Percentiles rank a stretch among this genome's conserved stretches.
phyloP scores from a whole-genome alignment of 139 green algal genomes.

The Nannochloris sp. region DNA sequence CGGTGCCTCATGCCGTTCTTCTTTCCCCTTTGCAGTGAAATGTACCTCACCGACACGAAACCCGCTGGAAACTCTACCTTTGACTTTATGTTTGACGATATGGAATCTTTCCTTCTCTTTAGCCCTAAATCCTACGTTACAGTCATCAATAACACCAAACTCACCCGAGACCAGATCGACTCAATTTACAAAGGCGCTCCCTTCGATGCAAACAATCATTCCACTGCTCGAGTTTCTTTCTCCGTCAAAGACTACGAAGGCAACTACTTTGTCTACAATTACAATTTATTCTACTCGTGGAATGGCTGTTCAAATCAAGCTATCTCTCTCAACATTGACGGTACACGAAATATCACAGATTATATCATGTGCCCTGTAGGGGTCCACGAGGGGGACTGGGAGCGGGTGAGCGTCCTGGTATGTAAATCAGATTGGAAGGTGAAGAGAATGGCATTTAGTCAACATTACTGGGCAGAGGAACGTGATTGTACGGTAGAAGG shows the following conservation, averaged over 20 bases:
- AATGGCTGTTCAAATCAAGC: constrained; percentile 21
- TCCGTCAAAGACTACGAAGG: background rate
- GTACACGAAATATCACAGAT: background rate
- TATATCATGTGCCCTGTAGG: constrained; percentile 20
- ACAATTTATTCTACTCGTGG: constrained; percentile 19
- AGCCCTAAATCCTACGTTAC: background rate
- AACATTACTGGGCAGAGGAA: constrained; percentile 27
- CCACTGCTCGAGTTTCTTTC: background rate
- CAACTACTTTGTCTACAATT: constrained; percentile 11
- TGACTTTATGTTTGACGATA: background rate
- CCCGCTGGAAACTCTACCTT: background rate
- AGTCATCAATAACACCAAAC: constrained; percentile 3
- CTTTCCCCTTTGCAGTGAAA: background rate
- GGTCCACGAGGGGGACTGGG: constrained; percentile 25
- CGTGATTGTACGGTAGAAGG: constrained; percentile 17
- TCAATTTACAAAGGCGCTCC: constrained; percentile 1
- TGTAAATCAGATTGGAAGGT: constrained; percentile 10
- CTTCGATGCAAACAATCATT: background rate
- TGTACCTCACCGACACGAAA: background rate
- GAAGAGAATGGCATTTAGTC: constrained; percentile 11
- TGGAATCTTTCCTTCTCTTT: background rate
- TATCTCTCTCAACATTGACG: constrained; percentile 6
- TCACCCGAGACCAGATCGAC: background rate
- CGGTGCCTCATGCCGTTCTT: too few species aligned
- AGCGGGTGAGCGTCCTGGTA: constrained; percentile 17